phyloP scores from a whole-genome alignment of 2,329 filamentous ascomycete genomes.

The Dryadomyces quercus-mongolicae region DNA sequence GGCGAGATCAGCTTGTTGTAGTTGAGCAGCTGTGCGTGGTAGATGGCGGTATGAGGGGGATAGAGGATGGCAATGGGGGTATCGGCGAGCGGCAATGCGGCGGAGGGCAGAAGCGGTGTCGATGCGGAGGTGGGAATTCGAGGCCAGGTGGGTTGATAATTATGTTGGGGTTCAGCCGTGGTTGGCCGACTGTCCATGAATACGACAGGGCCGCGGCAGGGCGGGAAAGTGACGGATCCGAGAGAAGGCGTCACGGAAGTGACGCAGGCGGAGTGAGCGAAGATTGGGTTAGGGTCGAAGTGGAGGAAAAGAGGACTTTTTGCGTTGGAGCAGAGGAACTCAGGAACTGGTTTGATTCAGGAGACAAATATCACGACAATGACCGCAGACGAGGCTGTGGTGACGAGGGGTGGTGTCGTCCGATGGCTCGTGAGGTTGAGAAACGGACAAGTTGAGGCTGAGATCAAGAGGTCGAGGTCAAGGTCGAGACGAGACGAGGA shows the following conservation, averaged over 20 bases:
- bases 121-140: constrained; percentile 18
- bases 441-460: too few species aligned
- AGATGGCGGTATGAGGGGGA: constrained; percentile 46
- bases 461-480: too few species aligned
- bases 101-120: constrained; percentile 12
- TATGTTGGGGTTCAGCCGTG: constrained; percentile 35
- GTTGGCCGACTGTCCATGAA: constrained; percentile 41
- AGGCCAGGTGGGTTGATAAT: constrained; percentile 29
- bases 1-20: constrained; percentile 55
- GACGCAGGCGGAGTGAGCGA: not conserved
- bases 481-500: too few species aligned
- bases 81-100: constrained; percentile 10
- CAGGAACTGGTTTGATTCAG: too few species aligned
- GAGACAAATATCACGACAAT: not conserved
- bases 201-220: constrained; percentile 9
- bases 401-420: too few species aligned
- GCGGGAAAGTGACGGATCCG: constrained; percentile 1
- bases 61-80: constrained; percentile 33
- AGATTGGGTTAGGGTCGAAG: not conserved
- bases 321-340: too few species aligned
- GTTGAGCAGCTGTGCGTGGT: constrained; percentile 50
- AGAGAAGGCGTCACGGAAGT: not conserved
- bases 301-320: constrained; percentile 12
- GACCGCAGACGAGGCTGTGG: not conserved
- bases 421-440: too few species aligned